Percentiles rank a stretch among this genome's conserved stretches.
Conservation (phyloP, 129 eudicot genomes). For the Deinandra increscens region DNA sequence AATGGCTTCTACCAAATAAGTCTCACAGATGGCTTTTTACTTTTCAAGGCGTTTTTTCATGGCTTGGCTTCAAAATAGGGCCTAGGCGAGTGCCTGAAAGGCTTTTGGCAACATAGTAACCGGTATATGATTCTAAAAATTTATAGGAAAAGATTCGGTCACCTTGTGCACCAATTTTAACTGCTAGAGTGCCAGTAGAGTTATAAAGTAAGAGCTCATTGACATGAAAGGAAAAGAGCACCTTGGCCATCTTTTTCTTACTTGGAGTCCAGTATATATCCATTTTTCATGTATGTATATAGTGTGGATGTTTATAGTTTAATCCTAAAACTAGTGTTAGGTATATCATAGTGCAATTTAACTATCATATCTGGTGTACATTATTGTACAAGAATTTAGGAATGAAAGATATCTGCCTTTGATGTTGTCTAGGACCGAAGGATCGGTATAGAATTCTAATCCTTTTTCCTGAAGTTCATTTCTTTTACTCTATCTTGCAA, state of each 20-base stretch:
- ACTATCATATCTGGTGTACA: background rate
- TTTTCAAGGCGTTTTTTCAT: no score
- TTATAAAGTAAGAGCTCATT: background rate
- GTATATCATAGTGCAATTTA: background rate
- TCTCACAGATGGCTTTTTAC: no score
- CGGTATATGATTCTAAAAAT: background rate
- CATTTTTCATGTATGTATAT: background rate
- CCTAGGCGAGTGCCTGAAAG: no score
- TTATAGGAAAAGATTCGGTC: background rate
- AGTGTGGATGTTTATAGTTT: background rate
- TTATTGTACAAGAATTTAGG: background rate
- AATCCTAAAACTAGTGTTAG: background rate
- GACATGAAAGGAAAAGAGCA: background rate
- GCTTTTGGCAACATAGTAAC: no score
- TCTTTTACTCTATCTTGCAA: background rate
- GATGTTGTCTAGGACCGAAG: background rate
- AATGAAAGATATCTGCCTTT: background rate
- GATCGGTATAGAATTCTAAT: background rate
- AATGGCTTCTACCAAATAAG: no score
- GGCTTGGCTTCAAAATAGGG: no score
- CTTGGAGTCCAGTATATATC: background rate
- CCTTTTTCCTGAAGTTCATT: background rate
- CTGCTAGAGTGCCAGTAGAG: background rate
- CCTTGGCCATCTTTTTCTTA: background rate
- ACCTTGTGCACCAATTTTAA: background rate